These are phyloP conservation scores for Obelidium mucronatum DNA, from an alignment of 192 early-diverging fungal genomes.

Conservation along the genomic window DNA sequence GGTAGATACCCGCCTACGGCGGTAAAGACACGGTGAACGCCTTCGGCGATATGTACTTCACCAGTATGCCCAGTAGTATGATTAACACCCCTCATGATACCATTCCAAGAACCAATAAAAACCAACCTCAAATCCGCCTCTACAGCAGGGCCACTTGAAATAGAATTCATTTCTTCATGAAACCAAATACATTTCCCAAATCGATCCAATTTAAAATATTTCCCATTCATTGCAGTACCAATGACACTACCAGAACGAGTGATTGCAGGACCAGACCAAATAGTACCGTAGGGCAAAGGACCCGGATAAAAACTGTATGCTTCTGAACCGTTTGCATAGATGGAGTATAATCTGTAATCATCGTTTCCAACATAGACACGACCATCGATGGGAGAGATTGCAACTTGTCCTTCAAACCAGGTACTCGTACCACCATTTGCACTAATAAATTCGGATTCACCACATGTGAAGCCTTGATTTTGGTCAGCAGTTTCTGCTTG, in stretches of 20 bases:
- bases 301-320: conserved; percentile 32
- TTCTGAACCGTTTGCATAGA: conserved; percentile 27
- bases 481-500: conserved; percentile 1
- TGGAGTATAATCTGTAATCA: conserved; percentile 26
- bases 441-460: not conserved
- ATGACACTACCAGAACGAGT: conserved; percentile 28
- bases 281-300: conserved; percentile 25
- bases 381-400: conserved; percentile 21
- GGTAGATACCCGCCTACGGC: no score
- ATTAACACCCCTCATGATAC: conserved; percentile 22
- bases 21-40: no score
- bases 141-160: conserved; percentile 25
- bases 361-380: conserved; percentile 35
- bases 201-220: conserved; percentile 27
- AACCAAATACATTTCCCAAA: conserved; percentile 36
- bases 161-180: conserved; percentile 33
- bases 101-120: conserved; percentile 30
- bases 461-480: conserved; percentile 21
- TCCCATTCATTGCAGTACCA: conserved; percentile 28
- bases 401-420: conserved; percentile 33
- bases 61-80: conserved; percentile 28
- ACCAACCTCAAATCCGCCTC: conserved; percentile 29
- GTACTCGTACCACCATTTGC: conserved; percentile 23
- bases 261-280: conserved; percentile 28
- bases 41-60: no score